Percentiles rank a stretch among this genome's conserved stretches.
Conservation (phyloP, 2,329 filamentous ascomycete species). For the Botrytis paeoniae region DNA sequence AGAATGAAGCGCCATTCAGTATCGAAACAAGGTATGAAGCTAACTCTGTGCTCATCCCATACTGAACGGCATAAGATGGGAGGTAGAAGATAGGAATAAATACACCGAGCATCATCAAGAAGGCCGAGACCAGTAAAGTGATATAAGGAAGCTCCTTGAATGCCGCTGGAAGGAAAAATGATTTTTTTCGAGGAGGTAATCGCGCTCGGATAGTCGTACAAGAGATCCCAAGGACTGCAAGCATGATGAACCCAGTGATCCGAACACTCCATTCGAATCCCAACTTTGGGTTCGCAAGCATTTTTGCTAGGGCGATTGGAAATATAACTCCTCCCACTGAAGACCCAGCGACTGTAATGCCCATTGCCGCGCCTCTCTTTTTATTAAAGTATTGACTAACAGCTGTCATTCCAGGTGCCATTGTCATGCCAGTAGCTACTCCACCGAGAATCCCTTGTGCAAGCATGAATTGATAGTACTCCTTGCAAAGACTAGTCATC, state of each 20-base stretch:
- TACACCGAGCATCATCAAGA: slow-evolving; percentile 46
- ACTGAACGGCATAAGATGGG: slow-evolving; percentile 41
- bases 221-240: slow-evolving; percentile 36
- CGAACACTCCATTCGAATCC: slow-evolving; percentile 37
- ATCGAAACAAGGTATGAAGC: slow-evolving; percentile 51
- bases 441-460: slow-evolving; percentile 36
- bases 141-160: slow-evolving; percentile 14
- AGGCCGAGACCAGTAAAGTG: slow-evolving; percentile 1
- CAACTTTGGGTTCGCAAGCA: slow-evolving; percentile 24
- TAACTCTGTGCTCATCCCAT: slow-evolving; percentile 47
- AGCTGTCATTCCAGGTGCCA: slow-evolving; percentile 39
- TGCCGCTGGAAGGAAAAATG: slow-evolving; percentile 16
- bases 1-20: slow-evolving; percentile 38
- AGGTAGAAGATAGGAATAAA: slow-evolving; percentile 51
- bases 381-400: slow-evolving; percentile 51
- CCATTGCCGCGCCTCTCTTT: slow-evolving; percentile 47
- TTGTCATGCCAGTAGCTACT: slow-evolving; percentile 39
- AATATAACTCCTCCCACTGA: slow-evolving; percentile 19
- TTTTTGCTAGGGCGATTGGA: slow-evolving; percentile 15
- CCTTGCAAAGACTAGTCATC: slow-evolving; percentile 39
- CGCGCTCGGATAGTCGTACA: slow-evolving; percentile 5
- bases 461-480: slow-evolving; percentile 40
- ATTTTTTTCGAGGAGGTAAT: slow-evolving; percentile 14
- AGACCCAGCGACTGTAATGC: slow-evolving; percentile 40
- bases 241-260: slow-evolving; percentile 39